phyloP scores from a whole-genome alignment of 169 alveolate genomes.

The Plasmodium ovale region DNA sequence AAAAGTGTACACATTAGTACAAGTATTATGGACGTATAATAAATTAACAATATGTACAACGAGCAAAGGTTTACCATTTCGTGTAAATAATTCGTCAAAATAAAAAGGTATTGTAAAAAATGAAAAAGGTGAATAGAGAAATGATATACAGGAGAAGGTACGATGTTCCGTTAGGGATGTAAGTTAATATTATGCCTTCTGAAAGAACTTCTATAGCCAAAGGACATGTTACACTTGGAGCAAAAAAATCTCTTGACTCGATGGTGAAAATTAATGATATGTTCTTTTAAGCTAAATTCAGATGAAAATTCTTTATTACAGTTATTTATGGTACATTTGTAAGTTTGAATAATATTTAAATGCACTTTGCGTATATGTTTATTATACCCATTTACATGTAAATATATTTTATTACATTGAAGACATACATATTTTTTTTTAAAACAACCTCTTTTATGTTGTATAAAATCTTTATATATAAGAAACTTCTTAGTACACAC shows the following conservation, averaged over 20 bases:
- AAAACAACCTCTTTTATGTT: constrained; percentile 51
- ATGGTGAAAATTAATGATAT: constrained; percentile 58
- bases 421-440: constrained; percentile 59
- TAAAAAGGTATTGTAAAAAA: background rate
- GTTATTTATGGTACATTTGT: constrained; percentile 43
- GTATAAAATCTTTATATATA: constrained; percentile 66
- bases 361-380: constrained; percentile 48
- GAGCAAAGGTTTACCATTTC: too few relatives aligned
- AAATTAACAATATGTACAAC: too few relatives aligned
- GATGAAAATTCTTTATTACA: constrained; percentile 53
- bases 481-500: constrained; percentile 27
- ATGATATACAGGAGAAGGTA: too few relatives aligned
- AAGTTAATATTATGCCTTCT: constrained; percentile 52
- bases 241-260: constrained; percentile 59
- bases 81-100: background rate
- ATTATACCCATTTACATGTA: constrained; percentile 62
- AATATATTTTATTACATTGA: constrained; percentile 66
- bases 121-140: too few relatives aligned
- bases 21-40: too few relatives aligned
- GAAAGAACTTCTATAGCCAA: constrained; percentile 65
- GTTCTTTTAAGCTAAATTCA: constrained; percentile 65
- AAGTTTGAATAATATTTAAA: constrained; percentile 25
- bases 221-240: constrained; percentile 57
- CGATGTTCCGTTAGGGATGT: too few relatives aligned
- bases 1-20: too few relatives aligned